Evolutionary conservation across 352 stramenopile genomes (phyloP), one percentile per base, ranked within the genome.

Genomic region (Pythium scleroteichum): DNA sequence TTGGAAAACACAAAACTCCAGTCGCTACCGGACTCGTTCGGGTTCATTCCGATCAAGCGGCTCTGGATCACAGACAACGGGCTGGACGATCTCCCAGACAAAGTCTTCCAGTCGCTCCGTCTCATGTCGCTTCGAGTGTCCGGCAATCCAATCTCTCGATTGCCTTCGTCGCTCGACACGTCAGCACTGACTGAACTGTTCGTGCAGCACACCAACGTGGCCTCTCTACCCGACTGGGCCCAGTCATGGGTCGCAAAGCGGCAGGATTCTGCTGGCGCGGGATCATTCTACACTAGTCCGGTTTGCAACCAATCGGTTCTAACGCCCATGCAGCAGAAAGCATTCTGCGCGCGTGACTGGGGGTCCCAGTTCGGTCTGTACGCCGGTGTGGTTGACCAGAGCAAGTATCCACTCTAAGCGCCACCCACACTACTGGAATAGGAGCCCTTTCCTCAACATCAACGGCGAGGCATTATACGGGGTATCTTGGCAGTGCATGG

Each of bases 241-340:
- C 5, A 16, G 4, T n/a, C 20, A 13, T 61, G 53, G 53, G n/a
- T 39, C 12, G 19, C 33, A 20, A 50, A 24, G 7, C 24, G 12
- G 9, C 24, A 42, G 27, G 12, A 53, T 8, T 35, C 10, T 10
- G 42, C 24, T 13, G 26, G 23, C 27, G 40, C 19, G 4, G 23
- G 33, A 26, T 59, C 39, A 10, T 59, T 59, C 16, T 59, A 50
- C 50, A 38, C 38, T 9, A 51, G 39, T 27, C 52, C 52, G 4
- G 5, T 59, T 10, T 35, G 29, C 29, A 10, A 35, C 29, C 29
- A 35, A 10, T 10, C 29, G 29, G 10, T 10, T 35, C 29, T 35
- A 35, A 35, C 29, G 29, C 29, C 10, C 5, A 5, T 10, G 29
- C 29, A 35, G 29, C 29, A 35, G 5, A 10, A 35, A 10, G 29